Conservation (phyloP, 345 rosid genomes). For the Eucalyptus regnans region DNA sequence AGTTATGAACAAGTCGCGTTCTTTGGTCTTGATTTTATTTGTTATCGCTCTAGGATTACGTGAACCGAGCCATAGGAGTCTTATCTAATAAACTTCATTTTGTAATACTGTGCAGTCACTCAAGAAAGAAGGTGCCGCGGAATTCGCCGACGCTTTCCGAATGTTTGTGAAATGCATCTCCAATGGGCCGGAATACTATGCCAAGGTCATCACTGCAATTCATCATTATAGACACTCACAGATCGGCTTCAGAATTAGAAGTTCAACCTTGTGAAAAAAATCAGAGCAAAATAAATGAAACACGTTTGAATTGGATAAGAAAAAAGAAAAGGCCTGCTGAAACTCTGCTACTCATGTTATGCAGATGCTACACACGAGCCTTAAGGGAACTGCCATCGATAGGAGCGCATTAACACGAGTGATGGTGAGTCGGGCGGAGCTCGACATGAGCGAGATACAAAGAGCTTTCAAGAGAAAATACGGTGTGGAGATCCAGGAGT, state of each 20-base stretch:
- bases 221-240: neutral
- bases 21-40: neutral
- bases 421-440: slow-evolving; percentile 40
- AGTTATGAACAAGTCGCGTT: neutral
- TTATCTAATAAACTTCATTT: neutral
- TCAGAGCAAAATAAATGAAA: neutral
- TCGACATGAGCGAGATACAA: slow-evolving; percentile 38
- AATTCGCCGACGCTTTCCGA: slow-evolving; percentile 30
- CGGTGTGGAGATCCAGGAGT: slow-evolving; percentile 25
- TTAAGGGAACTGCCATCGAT: slow-evolving; percentile 16
- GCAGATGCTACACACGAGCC: slow-evolving; percentile 21
- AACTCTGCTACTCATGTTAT: neutral
- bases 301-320: neutral
- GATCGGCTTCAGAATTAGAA: neutral
- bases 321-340: neutral
- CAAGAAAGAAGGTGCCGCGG: slow-evolving; percentile 13
- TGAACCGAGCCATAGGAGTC: neutral
- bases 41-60: neutral
- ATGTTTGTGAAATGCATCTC: slow-evolving; percentile 39
- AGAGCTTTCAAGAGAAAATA: slow-evolving; percentile 23
- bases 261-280: neutral
- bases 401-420: slow-evolving; percentile 20
- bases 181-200: slow-evolving; percentile 29
- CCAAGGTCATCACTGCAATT: slow-evolving; percentile 20
- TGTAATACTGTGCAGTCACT: slow-evolving; percentile 13